Evolutionary conservation across 257 asterid species (phyloP), one percentile per base, ranked within the genome.

Genomic region (Misopates orontium): DNA sequence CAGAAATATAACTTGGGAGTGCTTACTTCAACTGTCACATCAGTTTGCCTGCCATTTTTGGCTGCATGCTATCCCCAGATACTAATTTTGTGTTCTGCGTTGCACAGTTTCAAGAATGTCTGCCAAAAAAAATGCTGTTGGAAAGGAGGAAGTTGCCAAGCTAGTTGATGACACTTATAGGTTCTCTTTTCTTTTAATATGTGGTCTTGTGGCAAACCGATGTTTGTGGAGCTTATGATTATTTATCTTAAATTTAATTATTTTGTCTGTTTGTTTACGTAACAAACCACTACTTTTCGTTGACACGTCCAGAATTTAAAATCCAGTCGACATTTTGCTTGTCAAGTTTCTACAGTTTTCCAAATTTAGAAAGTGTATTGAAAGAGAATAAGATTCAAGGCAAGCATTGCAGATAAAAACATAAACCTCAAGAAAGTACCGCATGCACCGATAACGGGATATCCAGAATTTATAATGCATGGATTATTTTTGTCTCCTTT

Each of bases 131-230:
- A 77, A 80, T 79, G 82, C 82, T 60, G 80, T 82, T 73, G 82
- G 88, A 58, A 91, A 83, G 80, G 87, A 87, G 63, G 91, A 79
- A 54, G 94, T 88, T 53, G 96, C 95, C 12, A 88, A 88, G 82
- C 80, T 91, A 45, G 81, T 95, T n/a, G 95, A 88, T 70, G 98
- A 95, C 74, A 95, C 86, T 74, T 84, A 86, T 86, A 85, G 97
- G 99, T 85, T 31, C 66, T 59, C 25, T 44, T 75, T 66, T 73
- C 61, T 63, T 15, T 44, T 66, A 51, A 17, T 41, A 19, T 10
- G 11, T 36, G 10, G 1, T 36, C 10, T 36, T 5, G 42, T 36
- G 42, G 42, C 1, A 36, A 36, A 3, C 4, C 42, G 6, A 36
- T 52, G 39, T 66, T 28, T 58, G 8, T 18, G 6, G 13, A 56